These are phyloP conservation scores for Fusarium sp. DNA, from an alignment of 2,329 filamentous ascomycete genomes.

Conservation along the genomic window DNA sequence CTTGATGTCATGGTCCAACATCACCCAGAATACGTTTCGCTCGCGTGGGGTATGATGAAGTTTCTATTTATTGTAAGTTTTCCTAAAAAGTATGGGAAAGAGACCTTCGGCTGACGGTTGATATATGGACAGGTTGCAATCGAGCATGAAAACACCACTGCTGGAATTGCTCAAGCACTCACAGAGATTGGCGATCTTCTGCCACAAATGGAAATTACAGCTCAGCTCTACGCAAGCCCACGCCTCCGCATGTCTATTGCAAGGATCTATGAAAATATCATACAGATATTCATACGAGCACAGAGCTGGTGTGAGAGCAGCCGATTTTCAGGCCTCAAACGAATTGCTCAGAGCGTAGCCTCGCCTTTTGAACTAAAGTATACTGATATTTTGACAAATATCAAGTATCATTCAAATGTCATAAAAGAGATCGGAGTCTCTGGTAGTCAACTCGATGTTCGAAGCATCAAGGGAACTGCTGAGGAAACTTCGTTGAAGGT, in stretches of 20 bases:
- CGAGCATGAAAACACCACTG: not conserved
- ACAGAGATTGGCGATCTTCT: not conserved
- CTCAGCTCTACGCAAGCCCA: not conserved
- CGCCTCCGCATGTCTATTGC: not conserved
- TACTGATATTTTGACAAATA: not conserved
- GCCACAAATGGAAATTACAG: not conserved
- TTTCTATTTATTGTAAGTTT: not conserved
- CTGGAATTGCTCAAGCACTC: not conserved
- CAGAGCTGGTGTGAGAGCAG: not conserved
- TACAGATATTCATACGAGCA: not conserved
- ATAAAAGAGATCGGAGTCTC: not conserved
- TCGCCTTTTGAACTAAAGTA: not conserved
- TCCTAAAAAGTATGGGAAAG: no score
- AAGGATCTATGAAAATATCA: not conserved
- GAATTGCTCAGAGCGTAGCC: not conserved
- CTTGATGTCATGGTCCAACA: not conserved
- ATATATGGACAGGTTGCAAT: not conserved
- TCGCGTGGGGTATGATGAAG: slow-evolving; percentile 4
- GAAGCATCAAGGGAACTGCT: not conserved
- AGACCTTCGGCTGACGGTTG: not conserved
- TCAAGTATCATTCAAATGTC: not conserved
- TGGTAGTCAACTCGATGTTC: not conserved
- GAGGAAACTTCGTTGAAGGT: not conserved
- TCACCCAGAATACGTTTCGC: slow-evolving; percentile 5
- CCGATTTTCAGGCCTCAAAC: not conserved